Percentiles rank a stretch among this genome's conserved stretches.
Evolutionary conservation across 164 flowering plant species (phyloP).

Genomic region (Berberis vulgaris): DNA sequence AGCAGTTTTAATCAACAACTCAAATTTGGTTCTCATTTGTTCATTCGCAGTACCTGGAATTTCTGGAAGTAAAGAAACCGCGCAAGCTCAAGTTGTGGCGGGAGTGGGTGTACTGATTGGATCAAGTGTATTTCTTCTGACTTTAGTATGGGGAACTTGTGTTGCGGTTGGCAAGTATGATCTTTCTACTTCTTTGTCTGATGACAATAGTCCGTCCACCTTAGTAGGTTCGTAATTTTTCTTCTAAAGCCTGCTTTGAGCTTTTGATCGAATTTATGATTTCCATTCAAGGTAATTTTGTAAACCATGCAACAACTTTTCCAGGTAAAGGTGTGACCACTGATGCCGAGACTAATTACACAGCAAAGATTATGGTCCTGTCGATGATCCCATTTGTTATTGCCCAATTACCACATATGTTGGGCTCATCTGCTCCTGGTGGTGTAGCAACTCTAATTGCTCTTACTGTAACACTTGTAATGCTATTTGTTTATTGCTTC

Average conservation of each 20-base stretch:
- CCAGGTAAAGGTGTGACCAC: conserved; percentile 73
- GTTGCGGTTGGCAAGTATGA: conserved; percentile 70
- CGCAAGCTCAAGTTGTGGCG: conserved; percentile 75
- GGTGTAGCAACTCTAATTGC: conserved; percentile 53
- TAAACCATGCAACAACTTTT: neutral
- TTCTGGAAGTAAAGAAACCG: conserved; percentile 60
- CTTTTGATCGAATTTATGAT: too few relatives aligned
- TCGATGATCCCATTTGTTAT: conserved; percentile 79
- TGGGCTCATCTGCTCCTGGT: conserved; percentile 20
- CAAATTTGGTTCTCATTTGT: neutral
- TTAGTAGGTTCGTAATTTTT: too few relatives aligned
- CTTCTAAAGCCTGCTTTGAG: too few relatives aligned
- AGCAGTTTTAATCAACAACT: too few relatives aligned
- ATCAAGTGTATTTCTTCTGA: conserved; percentile 86
- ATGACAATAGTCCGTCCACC: too few relatives aligned
- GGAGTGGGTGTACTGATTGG: conserved; percentile 96
- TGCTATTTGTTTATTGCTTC: conserved; percentile 55
- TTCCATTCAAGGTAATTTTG: too few relatives aligned
- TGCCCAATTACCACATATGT: conserved; percentile 58
- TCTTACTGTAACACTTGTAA: conserved; percentile 41
- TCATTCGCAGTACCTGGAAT: conserved; percentile 62
- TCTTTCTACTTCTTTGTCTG: conserved; percentile 8
- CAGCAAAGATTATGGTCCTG: conserved; percentile 78
- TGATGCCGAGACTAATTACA: conserved; percentile 67
- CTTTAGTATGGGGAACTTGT: conserved; percentile 83